Evolutionary conservation across 1,284 basidiomycete genomes (phyloP).

Genomic region (Trichosporon ovoides): DNA sequence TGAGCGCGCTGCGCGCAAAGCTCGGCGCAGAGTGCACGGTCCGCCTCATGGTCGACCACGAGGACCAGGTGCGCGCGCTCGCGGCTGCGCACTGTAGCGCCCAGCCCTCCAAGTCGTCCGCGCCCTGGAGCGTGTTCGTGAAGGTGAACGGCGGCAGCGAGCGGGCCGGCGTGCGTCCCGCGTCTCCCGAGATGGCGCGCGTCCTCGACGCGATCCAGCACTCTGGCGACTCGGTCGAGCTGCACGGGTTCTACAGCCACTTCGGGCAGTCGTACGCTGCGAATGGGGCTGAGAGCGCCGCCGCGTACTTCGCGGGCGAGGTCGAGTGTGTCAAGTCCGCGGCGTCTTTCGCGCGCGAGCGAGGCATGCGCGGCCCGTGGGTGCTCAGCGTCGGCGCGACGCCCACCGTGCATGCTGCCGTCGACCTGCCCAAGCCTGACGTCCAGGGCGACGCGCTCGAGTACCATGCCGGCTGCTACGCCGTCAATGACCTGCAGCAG

Average conservation of each 20-base stretch:
- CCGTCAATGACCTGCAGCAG: conserved; percentile 78
- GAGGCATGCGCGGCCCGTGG: conserved; percentile 51
- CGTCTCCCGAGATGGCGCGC: conserved; percentile 51
- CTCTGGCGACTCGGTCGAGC: conserved; percentile 46
- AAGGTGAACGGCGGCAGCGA: conserved; percentile 73
- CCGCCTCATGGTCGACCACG: conserved; percentile 68
- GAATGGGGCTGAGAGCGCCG: conserved; percentile 59
- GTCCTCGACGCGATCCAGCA: conserved; percentile 56
- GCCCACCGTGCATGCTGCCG: conserved; percentile 69
- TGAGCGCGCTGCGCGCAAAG: conserved; percentile 59
- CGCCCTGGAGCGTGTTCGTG: conserved; percentile 67
- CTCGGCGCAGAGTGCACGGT: conserved; percentile 57
- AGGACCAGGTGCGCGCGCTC: conserved; percentile 63
- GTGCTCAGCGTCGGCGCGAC: conserved; percentile 76
- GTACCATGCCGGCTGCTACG: conserved; percentile 71
- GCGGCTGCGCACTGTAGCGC: conserved; percentile 51
- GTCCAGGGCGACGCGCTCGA: conserved; percentile 55
- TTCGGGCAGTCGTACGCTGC: conserved; percentile 64
- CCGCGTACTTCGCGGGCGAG: conserved; percentile 64
- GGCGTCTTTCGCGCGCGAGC: conserved; percentile 56
- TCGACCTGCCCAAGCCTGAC: background rate
- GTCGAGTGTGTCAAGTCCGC: conserved; percentile 65
- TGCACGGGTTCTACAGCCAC: conserved; percentile 78
- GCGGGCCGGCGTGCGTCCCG: conserved; percentile 70
- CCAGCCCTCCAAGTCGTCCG: too few species aligned